phyloP scores from a whole-genome alignment of 2,329 filamentous ascomycete species.

The Chrysosporium queenslandicum region DNA sequence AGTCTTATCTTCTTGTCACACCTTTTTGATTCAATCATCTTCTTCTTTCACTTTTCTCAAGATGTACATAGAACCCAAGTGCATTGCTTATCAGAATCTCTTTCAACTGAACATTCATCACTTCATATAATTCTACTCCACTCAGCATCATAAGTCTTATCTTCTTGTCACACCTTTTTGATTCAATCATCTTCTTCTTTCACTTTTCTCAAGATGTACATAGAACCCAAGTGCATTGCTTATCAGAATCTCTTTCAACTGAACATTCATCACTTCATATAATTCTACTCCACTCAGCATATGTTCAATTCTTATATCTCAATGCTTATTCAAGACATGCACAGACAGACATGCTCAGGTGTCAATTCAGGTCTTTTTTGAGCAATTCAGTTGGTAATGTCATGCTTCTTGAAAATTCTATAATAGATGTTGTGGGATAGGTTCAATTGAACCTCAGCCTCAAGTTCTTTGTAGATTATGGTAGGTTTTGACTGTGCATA shows the following conservation, averaged over 20 bases:
- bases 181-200: neutral
- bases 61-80: neutral
- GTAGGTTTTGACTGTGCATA: too few species aligned
- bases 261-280: conserved; percentile 9
- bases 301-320: conserved; percentile 7
- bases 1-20: neutral
- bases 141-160: conserved; percentile 3
- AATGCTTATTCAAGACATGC: too few species aligned
- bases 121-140: conserved; percentile 3
- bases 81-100: neutral
- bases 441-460: too few species aligned
- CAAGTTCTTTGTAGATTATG: too few species aligned
- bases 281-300: neutral
- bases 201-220: neutral
- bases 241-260: neutral
- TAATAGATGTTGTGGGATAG: conserved; percentile 1
- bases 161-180: neutral
- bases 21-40: neutral
- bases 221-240: neutral
- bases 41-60: neutral
- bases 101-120: conserved; percentile 6
- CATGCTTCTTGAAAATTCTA: neutral
- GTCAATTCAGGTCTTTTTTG: too few species aligned
- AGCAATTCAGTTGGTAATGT: conserved; percentile 1
- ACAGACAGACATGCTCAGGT: too few species aligned